Conservation (phyloP, 805 yeast genomes). For the Candida taoyuanica region DNA sequence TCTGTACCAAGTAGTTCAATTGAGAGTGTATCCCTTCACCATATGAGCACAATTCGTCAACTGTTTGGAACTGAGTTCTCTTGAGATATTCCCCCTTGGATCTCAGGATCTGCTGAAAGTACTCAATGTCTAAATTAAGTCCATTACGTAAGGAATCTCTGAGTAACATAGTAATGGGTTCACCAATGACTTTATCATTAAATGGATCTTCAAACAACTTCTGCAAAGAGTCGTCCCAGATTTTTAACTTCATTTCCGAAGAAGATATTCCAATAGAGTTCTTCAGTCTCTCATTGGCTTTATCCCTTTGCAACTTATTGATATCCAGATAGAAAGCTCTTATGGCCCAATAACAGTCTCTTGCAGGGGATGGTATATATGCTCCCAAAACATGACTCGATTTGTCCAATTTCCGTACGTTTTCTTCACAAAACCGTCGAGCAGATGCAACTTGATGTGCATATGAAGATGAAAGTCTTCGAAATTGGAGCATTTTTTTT, state of each 20-base stretch:
- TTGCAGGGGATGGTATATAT: conserved; percentile 60
- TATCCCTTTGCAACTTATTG: conserved; percentile 36
- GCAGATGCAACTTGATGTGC: conserved; percentile 9
- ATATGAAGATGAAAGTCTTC: conserved; percentile 3
- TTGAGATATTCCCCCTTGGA: conserved; percentile 52
- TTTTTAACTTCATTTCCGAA: conserved; percentile 52
- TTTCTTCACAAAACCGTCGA: conserved; percentile 5
- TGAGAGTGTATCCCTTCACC: conserved; percentile 82
- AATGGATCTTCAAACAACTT: conserved; percentile 37
- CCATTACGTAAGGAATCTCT: conserved; percentile 47
- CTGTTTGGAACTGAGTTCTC: conserved; percentile 40
- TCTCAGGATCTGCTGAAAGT: conserved; percentile 55
- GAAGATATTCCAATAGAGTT: conserved; percentile 22
- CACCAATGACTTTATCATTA: conserved; percentile 41
- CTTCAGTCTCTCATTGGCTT: conserved; percentile 31
- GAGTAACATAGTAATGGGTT: conserved; percentile 61
- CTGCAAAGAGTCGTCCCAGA: conserved; percentile 64
- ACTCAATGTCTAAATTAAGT: conserved; percentile 45
- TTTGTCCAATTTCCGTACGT: conserved; percentile 39
- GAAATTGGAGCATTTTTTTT: not conserved
- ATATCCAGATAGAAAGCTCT: conserved; percentile 64
- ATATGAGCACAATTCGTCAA: conserved; percentile 61
- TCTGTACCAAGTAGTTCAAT: conserved; percentile 61
- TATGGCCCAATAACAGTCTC: conserved; percentile 59
- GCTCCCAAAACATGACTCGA: conserved; percentile 64